Conservation (phyloP, 345 rosid genomes). For the Citrus reticulata region DNA sequence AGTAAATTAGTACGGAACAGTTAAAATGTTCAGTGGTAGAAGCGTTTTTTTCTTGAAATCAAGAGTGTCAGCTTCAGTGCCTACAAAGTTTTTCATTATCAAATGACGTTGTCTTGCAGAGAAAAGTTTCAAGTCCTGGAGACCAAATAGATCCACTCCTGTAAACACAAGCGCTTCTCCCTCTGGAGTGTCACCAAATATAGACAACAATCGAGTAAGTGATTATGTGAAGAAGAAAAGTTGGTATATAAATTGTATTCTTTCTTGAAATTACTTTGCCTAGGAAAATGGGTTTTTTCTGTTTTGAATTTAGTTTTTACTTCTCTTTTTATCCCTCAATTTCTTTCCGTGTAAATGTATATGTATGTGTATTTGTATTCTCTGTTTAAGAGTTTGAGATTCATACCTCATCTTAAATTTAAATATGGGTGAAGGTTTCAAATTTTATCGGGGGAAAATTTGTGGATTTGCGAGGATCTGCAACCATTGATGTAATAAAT, state of each 20-base stretch:
- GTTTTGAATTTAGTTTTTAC: background rate
- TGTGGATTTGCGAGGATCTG: slow-evolving; percentile 29
- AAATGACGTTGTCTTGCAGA: slow-evolving; percentile 22
- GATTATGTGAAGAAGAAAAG: slow-evolving; percentile 9
- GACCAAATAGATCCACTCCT: slow-evolving; percentile 27
- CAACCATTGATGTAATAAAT: slow-evolving; percentile 30
- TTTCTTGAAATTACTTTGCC: background rate
- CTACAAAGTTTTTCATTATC: slow-evolving; percentile 3
- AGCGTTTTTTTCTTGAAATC: background rate
- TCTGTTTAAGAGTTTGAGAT: background rate
- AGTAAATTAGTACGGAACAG: background rate
- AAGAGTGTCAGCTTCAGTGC: background rate
- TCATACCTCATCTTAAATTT: background rate
- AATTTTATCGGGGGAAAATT: slow-evolving; percentile 40
- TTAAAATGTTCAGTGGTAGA: background rate
- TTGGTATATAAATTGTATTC: background rate
- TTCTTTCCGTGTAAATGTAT: background rate
- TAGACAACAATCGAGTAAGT: slow-evolving; percentile 30
- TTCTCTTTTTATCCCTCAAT: background rate
- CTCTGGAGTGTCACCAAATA: slow-evolving; percentile 15
- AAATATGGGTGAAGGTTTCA: slow-evolving; percentile 27
- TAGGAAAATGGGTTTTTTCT: background rate
- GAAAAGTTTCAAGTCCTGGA: slow-evolving; percentile 37
- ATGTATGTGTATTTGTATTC: background rate
- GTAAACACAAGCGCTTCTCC: slow-evolving; percentile 13